phyloP scores from a whole-genome alignment of 306 rosid genomes.

The Cucumis melo region DNA sequence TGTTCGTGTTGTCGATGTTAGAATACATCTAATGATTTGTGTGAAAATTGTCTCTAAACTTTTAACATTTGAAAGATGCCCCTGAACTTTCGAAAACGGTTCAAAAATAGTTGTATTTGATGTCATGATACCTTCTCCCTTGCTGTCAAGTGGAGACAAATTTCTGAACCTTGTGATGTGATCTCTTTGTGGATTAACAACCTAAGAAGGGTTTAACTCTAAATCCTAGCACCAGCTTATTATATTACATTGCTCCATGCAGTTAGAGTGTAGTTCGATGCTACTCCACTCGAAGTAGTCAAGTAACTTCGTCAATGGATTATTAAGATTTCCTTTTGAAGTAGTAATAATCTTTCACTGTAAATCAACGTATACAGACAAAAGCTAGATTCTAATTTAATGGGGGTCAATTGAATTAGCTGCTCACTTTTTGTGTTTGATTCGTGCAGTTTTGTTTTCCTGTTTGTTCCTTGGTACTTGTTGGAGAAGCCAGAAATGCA shows the following conservation, averaged over 20 bases:
- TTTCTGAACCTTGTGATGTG: too few relatives aligned
- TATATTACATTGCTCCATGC: conserved; percentile 96
- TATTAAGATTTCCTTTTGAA: not conserved
- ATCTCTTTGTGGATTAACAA: too few relatives aligned
- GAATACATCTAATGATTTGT: too few relatives aligned
- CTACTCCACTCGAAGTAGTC: not conserved
- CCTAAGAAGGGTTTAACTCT: conserved; percentile 88
- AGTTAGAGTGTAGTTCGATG: conserved; percentile 33
- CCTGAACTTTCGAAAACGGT: too few relatives aligned
- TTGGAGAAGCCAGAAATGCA: conserved; percentile 81
- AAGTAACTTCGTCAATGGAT: not conserved
- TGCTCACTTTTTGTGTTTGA: conserved; percentile 7
- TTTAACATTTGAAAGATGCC: too few relatives aligned
- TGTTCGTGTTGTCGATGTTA: too few relatives aligned
- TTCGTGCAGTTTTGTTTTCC: conserved; percentile 71
- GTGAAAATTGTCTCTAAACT: too few relatives aligned
- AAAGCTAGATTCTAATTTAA: not conserved
- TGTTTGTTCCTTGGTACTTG: conserved; percentile 79
- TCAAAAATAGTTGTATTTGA: too few relatives aligned
- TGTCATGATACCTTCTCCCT: too few relatives aligned
- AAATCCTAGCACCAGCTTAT: conserved; percentile 88
- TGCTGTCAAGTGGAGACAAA: too few relatives aligned
- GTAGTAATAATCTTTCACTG: not conserved
- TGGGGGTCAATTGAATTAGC: not conserved
- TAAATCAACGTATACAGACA: not conserved